Base-by-base conservation (phyloP, 768 basidiomycete species). In the Galerina marginata region DNA sequence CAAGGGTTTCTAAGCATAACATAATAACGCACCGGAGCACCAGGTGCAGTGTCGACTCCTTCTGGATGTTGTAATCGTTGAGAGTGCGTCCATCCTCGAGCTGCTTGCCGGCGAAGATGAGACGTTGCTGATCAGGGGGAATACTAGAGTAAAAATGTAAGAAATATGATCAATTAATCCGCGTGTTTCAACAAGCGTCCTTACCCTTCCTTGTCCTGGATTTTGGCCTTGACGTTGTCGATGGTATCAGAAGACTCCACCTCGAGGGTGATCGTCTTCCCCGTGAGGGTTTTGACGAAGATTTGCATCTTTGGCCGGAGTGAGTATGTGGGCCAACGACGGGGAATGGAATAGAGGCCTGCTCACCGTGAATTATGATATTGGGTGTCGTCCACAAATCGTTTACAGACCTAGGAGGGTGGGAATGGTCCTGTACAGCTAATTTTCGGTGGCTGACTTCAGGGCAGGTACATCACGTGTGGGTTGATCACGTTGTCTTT, bases 101-200 rank as follows among this genome's bases (percentile, higher is more conserved):
- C 78, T 98, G 96, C 86, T 99, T 99, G 55, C 96, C 96, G 60
- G 96, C 96, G 67, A 98, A 95, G 77, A 96, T 97, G 63, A 97
- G 83, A 60, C 95, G 90, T 72, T 97, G 95, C 75, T 95, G 94
- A 75, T 96, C 95, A 64, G 94, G 95, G 60, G 93, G 95, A 65
- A 96, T 97, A 62, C 91, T 92, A 36, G 46, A 54, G 14, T 45
- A 26, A 56, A 12, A 29, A 37, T 43, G 60, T 58, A 20, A 57
- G 48, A 47, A 20, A 42, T 49, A 51, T 20, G 20, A 2, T 20
- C 20, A 20, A 48, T 44, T 26, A 47, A 26, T 44, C 50, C 16
- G 26, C 42, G 10, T 20, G 16, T 15, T 49, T 54, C 40, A n/a
- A 25, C 43, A 25, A 42, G 37, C 33, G 29, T 37, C 68, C 81